These are phyloP conservation scores for Populus hybrid DNA, from an alignment of 441 rosid genomes.

Conservation along the genomic window DNA sequence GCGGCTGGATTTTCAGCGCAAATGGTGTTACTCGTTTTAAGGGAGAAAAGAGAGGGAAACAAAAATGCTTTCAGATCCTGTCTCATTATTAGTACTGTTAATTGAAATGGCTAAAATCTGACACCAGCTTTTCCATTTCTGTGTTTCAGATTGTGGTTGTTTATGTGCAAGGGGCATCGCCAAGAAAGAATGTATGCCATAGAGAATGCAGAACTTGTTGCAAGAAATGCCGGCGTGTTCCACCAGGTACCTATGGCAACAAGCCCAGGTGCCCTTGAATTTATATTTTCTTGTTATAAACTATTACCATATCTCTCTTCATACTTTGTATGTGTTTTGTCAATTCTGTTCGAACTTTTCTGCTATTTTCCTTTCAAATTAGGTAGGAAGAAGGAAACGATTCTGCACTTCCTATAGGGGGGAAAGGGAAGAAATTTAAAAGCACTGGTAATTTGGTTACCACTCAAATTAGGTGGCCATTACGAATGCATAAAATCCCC, in stretches of 20 bases:
- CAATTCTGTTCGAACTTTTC: background rate
- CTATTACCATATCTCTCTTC: background rate
- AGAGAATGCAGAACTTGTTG: conserved; percentile 70
- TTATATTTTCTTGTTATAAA: background rate
- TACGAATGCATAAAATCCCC: background rate
- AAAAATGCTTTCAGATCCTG: background rate
- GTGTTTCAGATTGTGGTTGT: conserved; percentile 28
- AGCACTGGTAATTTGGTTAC: background rate
- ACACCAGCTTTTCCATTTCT: background rate
- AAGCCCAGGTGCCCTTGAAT: conserved; percentile 63
- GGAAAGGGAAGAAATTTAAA: background rate
- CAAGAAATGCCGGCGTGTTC: conserved; percentile 62
- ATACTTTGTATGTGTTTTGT: background rate
- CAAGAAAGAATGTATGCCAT: conserved; percentile 64
- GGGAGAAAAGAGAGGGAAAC: background rate
- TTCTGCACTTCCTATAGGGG: background rate
- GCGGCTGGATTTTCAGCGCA: background rate
- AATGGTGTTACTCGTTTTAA: background rate
- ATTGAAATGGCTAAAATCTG: background rate
- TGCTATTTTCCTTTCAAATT: background rate
- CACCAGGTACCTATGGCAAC: conserved; percentile 27
- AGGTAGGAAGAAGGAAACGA: background rate
- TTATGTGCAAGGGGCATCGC: conserved; percentile 43
- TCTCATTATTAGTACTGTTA: background rate
- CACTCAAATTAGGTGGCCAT: background rate